Conservation (phyloP, 352 stramenopile genomes). For the Phytophthora podocarpi region DNA sequence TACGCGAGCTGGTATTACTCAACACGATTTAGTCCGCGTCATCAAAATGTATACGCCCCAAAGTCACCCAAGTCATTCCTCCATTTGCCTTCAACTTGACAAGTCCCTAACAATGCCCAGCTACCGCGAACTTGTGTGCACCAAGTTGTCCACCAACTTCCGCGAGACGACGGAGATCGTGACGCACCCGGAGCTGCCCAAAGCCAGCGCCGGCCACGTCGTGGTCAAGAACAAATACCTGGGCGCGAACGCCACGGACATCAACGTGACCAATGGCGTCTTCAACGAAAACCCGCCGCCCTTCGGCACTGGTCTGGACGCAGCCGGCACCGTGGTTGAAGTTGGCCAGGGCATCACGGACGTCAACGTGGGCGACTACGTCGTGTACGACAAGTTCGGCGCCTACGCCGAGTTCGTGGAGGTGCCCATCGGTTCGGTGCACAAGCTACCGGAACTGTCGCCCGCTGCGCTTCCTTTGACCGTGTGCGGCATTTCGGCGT, state of each 20-base stretch:
- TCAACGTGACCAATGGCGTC: slow-evolving; percentile 58
- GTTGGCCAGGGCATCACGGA: slow-evolving; percentile 44
- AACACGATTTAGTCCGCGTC: slow-evolving; percentile 18
- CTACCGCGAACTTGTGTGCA: slow-evolving; percentile 37
- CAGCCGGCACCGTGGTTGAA: slow-evolving; percentile 40
- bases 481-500: slow-evolving; percentile 52
- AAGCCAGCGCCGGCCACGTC: slow-evolving; percentile 28
- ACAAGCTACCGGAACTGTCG: slow-evolving; percentile 34
- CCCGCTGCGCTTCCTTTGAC: slow-evolving; percentile 39
- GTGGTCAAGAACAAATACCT: slow-evolving; percentile 47
- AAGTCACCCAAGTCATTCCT: slow-evolving; percentile 10
- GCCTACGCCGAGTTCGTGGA: slow-evolving; percentile 50
- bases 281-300: slow-evolving; percentile 48
- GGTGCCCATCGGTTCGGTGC: slow-evolving; percentile 33
- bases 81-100: slow-evolving; percentile 8
- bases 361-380: slow-evolving; percentile 44
- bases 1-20: slow-evolving; percentile 14
- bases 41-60: slow-evolving; percentile 12
- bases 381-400: slow-evolving; percentile 46
- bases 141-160: slow-evolving; percentile 49
- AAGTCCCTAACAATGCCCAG: slow-evolving; percentile 19
- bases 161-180: slow-evolving; percentile 38
- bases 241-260: slow-evolving; percentile 54
- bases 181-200: slow-evolving; percentile 27
- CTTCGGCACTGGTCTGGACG: slow-evolving; percentile 54